Evolutionary conservation across 2,329 filamentous ascomycete genomes (phyloP).

Genomic region (Xylariaceae sp.): DNA sequence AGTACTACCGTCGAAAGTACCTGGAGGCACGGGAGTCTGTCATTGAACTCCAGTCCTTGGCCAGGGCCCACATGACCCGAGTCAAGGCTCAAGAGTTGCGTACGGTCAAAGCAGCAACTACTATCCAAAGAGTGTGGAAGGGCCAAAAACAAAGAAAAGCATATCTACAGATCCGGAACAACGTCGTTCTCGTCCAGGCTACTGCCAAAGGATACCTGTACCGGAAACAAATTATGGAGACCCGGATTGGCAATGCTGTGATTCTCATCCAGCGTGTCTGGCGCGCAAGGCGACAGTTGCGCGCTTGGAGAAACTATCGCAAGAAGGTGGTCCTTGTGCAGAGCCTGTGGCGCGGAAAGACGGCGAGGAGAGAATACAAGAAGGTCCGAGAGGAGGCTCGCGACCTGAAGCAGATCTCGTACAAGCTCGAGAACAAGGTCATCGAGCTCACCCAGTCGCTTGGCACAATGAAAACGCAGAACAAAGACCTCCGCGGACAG

Average conservation of each 20-base stretch:
- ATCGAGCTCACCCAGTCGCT: constrained; percentile 93
- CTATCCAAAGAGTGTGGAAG: constrained; percentile 91
- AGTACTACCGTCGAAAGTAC: constrained; percentile 90
- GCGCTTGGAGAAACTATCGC: constrained; percentile 79
- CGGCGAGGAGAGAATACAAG: constrained; percentile 81
- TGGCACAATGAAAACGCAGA: constrained; percentile 87
- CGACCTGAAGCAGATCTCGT: constrained; percentile 98
- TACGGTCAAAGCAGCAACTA: constrained; percentile 78
- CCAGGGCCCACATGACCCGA: constrained; percentile 71
- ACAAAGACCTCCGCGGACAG: constrained; percentile 80
- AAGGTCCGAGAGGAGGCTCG: constrained; percentile 86
- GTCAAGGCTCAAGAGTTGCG: constrained; percentile 73
- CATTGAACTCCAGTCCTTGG: constrained; percentile 68
- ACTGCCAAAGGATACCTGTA: constrained; percentile 86
- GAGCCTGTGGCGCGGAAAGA: constrained; percentile 82
- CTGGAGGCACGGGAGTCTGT: constrained; percentile 79
- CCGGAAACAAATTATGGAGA: constrained; percentile 88
- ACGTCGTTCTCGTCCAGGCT: constrained; percentile 83
- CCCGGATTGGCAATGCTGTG: constrained; percentile 84
- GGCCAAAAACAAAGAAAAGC: constrained; percentile 81
- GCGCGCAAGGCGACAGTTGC: constrained; percentile 72
- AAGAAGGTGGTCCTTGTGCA: constrained; percentile 85
- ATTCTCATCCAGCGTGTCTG: constrained; percentile 85
- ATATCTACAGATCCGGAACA: constrained; percentile 70
- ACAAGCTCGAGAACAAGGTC: constrained; percentile 99